Conservation (phyloP, 371 early-diverging fungal genomes). For the Batkoa obscura region DNA sequence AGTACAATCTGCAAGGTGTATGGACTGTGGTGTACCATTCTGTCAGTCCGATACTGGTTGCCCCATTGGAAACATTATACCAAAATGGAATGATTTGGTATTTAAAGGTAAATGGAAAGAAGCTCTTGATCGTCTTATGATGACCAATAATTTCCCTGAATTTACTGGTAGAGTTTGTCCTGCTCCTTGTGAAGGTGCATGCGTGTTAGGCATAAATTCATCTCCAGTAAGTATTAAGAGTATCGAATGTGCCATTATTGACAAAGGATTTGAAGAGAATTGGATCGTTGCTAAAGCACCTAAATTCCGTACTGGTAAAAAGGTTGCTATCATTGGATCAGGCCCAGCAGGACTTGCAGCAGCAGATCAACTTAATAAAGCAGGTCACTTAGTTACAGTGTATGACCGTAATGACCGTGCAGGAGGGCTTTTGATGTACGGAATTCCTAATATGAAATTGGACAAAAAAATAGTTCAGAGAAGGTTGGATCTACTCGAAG, state of each 20-base stretch:
- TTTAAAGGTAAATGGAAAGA: slow-evolving; percentile 86
- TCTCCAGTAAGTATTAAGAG: slow-evolving; percentile 88
- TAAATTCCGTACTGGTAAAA: slow-evolving; percentile 53
- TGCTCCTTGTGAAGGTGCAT: slow-evolving; percentile 86
- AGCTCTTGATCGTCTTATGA: slow-evolving; percentile 74
- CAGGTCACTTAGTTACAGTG: slow-evolving; percentile 83
- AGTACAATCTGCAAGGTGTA: slow-evolving; percentile 89
- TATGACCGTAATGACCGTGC: slow-evolving; percentile 89
- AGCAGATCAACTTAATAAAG: slow-evolving; percentile 92
- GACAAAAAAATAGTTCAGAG: slow-evolving; percentile 87
- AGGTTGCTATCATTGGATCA: slow-evolving; percentile 78
- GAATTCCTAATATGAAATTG: slow-evolving; percentile 98
- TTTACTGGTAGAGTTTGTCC: slow-evolving; percentile 86
- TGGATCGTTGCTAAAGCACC: slow-evolving; percentile 85
- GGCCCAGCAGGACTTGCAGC: slow-evolving; percentile 93
- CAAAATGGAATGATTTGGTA: slow-evolving; percentile 95
- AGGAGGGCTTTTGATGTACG: slow-evolving; percentile 93
- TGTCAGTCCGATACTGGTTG: slow-evolving; percentile 93
- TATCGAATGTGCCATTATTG: slow-evolving; percentile 93
- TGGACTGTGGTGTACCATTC: slow-evolving; percentile 95
- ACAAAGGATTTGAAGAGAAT: slow-evolving; percentile 81
- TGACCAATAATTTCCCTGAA: slow-evolving; percentile 97
- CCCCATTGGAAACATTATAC: slow-evolving; percentile 92
- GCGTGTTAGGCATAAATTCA: slow-evolving; percentile 79
- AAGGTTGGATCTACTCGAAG: slow-evolving; percentile 75